Evolutionary conservation across 176 grass and related monocot species (phyloP).

Genomic region (Musa acuminata): DNA sequence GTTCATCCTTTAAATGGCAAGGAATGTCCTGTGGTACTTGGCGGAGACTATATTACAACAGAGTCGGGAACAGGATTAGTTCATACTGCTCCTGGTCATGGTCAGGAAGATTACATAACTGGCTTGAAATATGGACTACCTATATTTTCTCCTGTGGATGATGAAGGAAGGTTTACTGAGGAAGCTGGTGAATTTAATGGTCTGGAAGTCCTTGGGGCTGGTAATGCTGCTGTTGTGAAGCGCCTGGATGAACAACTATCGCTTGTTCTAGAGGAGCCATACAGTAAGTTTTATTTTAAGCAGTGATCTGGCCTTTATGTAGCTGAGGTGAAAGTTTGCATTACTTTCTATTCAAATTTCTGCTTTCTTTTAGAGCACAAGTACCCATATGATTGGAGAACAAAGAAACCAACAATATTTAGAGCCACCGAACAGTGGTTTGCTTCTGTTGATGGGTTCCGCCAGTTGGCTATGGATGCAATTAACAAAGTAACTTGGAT

Average conservation of each 20-base stretch:
- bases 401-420: conserved; percentile 96
- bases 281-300: conserved; percentile 57
- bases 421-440: conserved; percentile 99
- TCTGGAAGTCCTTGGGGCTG: conserved; percentile 67
- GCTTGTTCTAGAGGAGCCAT: conserved; percentile 83
- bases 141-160: conserved; percentile 80
- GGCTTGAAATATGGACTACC: conserved; percentile 90
- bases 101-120: conserved; percentile 92
- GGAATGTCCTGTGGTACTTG: conserved; percentile 79
- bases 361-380: conserved; percentile 63
- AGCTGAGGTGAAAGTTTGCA: not conserved
- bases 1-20: conserved; percentile 69
- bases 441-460: conserved; percentile 93
- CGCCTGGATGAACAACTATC: conserved; percentile 55
- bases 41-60: conserved; percentile 96
- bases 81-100: conserved; percentile 98
- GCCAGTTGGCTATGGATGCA: conserved; percentile 89
- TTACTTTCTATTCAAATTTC: not conserved
- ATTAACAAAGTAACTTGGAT: conserved; percentile 76
- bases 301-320: not conserved
- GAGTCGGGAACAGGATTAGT: conserved; percentile 96
- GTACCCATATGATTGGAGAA: conserved; percentile 99
- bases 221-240: conserved; percentile 73
- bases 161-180: conserved; percentile 82
- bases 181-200: conserved; percentile 84